Base-by-base conservation (phyloP, 805 yeast genomes). In the Wickerhamomyces mucosus region DNA sequence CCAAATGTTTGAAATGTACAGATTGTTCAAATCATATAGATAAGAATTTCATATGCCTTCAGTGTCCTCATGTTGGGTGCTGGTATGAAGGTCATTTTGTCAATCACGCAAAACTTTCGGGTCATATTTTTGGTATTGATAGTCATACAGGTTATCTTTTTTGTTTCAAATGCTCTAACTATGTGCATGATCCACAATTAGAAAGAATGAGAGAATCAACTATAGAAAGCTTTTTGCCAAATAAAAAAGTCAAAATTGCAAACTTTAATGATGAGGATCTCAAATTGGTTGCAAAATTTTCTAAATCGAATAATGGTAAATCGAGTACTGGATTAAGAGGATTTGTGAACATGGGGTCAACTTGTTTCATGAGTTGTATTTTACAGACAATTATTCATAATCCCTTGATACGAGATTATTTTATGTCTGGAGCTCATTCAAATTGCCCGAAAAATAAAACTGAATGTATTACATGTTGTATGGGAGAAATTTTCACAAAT, bases 281-380 rank as follows among this genome's bases (percentile, higher is more conserved):
- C 1, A 43, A 49, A 15, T 31, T 58, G 17, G 50, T 67, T 5
- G 29, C 36, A 3, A 32, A 54, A 15, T 49, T 56, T 21, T 58
- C 70, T 2, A 48, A 55, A 26, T 46, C 61, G 13, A 32, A 46
- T 17, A 21, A 52, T 61, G 15, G 56, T 43, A 68, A 67, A 32
- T 79, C 88, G 1, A 63, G 73, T 6, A 69, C 76, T n/a, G 97
- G 96, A 0, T 60, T 92, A 15, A 69, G 81, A 32, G 98, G 98
- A 4, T 72, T 92, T 43, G 77, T 85, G 31, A 89, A 89, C 53
- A 75, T 89, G 77, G 99, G 99, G 0, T 82, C 98, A 0, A 92
- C 98, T 0, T 92, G 99, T 60, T 92, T 85, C 59, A 89, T 92
- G 84, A 82, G 95, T 43, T 80, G 89, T 22, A 75, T 88, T n/a